phyloP scores from a whole-genome alignment of 805 yeast genomes.

The Soucietia sequanensis region DNA sequence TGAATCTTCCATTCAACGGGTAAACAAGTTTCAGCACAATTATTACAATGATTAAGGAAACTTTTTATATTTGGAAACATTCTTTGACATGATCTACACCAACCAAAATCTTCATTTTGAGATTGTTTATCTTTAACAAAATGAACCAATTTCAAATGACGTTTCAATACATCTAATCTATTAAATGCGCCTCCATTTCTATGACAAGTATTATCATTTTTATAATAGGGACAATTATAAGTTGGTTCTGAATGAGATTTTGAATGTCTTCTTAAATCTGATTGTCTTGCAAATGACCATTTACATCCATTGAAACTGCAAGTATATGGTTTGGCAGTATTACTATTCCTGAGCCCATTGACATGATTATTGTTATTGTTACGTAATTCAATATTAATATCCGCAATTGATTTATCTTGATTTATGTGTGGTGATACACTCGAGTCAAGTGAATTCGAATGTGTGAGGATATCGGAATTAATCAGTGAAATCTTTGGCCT shows the following conservation, averaged over 20 bases:
- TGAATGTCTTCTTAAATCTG: constrained; percentile 67
- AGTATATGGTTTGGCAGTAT: constrained; percentile 38
- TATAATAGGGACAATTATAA: constrained; percentile 74
- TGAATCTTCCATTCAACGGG: constrained; percentile 27
- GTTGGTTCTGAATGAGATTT: constrained; percentile 66
- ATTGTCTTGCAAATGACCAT: constrained; percentile 70
- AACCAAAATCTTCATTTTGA: constrained; percentile 55
- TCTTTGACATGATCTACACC: constrained; percentile 64
- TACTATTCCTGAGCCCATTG: too few species aligned
- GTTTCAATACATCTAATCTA: constrained; percentile 69
- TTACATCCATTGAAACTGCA: constrained; percentile 48
- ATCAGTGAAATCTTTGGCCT: too few species aligned
- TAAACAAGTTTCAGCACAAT: constrained; percentile 47
- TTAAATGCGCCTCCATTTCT: constrained; percentile 74
- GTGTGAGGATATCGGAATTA: too few species aligned
- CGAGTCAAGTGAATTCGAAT: too few species aligned
- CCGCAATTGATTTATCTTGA: too few species aligned
- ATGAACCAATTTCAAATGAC: constrained; percentile 71
- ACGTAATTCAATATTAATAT: too few species aligned
- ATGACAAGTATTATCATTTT: constrained; percentile 67
- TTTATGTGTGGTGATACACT: too few species aligned
- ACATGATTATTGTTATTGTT: too few species aligned
- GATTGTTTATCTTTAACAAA: constrained; percentile 49
- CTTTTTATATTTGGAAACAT: constrained; percentile 52
- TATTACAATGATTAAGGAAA: constrained; percentile 64